Conservation (phyloP, 192 early-diverging fungal genomes). For the Backusella morwellensis region DNA sequence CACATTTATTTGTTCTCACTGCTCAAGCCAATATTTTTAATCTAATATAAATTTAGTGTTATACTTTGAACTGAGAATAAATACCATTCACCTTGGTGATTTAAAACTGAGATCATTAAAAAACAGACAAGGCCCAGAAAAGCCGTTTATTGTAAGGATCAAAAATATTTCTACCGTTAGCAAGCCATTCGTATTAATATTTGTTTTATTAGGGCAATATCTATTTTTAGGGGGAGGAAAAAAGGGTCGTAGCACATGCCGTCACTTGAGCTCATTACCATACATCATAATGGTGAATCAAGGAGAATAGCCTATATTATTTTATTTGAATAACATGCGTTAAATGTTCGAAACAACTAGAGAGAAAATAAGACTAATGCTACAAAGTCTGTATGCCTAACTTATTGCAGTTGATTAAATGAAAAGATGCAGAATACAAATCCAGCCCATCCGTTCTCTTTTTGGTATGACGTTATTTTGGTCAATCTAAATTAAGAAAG, state of each 20-base stretch:
- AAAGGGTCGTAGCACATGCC: background rate
- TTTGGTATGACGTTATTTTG: conserved; percentile 3
- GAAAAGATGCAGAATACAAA: background rate
- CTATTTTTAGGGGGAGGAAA: background rate
- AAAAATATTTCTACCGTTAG: background rate
- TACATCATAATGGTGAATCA: background rate
- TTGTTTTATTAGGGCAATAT: background rate
- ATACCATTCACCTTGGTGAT: background rate
- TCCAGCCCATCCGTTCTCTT: background rate
- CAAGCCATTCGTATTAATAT: background rate
- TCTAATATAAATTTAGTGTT: background rate
- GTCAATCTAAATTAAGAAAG: background rate
- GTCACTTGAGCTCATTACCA: background rate
- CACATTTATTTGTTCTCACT: background rate
- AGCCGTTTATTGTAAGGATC: background rate
- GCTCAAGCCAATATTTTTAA: background rate
- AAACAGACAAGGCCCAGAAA: background rate
- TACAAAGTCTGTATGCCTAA: background rate
- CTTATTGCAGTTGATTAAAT: background rate
- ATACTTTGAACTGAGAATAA: conserved; percentile 1
- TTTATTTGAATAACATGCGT: background rate
- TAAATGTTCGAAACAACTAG: background rate
- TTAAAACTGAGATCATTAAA: background rate
- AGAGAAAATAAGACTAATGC: background rate
- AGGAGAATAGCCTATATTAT: background rate